phyloP scores from a whole-genome alignment of 345 rosid genomes.

The Brassica juncea region DNA sequence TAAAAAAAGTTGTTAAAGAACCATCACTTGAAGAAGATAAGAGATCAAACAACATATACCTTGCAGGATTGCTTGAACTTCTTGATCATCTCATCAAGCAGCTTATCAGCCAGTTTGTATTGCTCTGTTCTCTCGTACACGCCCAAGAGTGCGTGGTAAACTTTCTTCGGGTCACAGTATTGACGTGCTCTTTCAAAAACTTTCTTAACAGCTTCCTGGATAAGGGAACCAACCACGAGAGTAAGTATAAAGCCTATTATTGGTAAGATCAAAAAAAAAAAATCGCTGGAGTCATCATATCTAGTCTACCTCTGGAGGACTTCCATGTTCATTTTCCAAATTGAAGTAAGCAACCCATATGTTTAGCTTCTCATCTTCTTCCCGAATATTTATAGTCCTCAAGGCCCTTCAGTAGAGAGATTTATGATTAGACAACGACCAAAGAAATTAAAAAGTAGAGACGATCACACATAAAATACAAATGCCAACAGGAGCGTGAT shows the following conservation, averaged over 20 bases:
- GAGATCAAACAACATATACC: conserved; percentile 48
- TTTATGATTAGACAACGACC: neutral
- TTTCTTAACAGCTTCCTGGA: conserved; percentile 81
- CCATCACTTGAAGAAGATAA: neutral
- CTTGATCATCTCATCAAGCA: conserved; percentile 72
- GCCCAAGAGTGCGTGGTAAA: conserved; percentile 77
- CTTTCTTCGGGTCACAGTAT: conserved; percentile 79
- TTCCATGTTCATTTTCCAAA: conserved; percentile 90
- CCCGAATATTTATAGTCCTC: conserved; percentile 81
- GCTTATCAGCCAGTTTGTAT: conserved; percentile 66
- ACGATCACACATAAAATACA: neutral
- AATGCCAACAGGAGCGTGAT: neutral
- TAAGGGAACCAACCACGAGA: conserved; percentile 26
- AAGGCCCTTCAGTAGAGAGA: conserved; percentile 67
- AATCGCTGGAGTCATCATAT: neutral
- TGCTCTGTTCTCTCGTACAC: conserved; percentile 88
- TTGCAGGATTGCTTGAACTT: conserved; percentile 95
- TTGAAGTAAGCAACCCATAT: conserved; percentile 96
- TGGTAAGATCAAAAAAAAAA: conserved; percentile 1
- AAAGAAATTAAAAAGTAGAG: neutral
- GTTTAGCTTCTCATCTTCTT: conserved; percentile 93
- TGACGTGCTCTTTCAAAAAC: conserved; percentile 92
- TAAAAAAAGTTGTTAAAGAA: neutral
- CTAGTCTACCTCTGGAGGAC: conserved; percentile 85
- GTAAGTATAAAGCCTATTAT: conserved; percentile 10